Percentiles rank a stretch among this genome's conserved stretches.
Conservation (phyloP, 192 early-diverging fungal species). For the Mortierella alpina region DNA sequence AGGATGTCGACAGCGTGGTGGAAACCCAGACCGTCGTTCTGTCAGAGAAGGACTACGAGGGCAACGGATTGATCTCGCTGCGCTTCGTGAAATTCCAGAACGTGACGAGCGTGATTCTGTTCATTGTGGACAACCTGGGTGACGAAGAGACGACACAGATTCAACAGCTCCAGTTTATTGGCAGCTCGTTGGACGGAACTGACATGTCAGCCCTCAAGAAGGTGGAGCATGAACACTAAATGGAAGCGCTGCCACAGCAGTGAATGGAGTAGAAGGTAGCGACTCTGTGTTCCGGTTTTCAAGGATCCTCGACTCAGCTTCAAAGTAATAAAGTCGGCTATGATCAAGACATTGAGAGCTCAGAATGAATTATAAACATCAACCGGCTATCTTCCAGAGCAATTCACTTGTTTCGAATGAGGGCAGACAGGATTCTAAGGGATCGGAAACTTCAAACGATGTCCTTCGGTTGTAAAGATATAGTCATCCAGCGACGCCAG, state of each 20-base stretch:
- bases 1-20: conserved; percentile 82
- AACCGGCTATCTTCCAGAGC: not conserved
- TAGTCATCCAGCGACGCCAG: conserved; percentile 69
- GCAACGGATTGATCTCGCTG: conserved; percentile 75
- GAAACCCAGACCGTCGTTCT: conserved; percentile 84
- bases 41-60: conserved; percentile 74
- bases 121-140: conserved; percentile 88
- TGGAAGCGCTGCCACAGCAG: not conserved
- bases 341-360: not conserved
- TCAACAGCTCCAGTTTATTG: conserved; percentile 83
- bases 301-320: not conserved
- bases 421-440: not conserved
- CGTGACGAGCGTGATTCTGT: conserved; percentile 82
- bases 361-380: not conserved
- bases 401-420: not conserved
- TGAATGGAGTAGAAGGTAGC: not conserved
- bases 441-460: conserved; percentile 63
- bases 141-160: conserved; percentile 87
- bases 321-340: not conserved
- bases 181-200: conserved; percentile 55
- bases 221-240: conserved; percentile 46
- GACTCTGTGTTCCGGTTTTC: not conserved
- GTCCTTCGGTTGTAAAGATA: conserved; percentile 84
- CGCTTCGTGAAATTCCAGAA: conserved; percentile 96
- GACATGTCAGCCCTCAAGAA: conserved; percentile 52